Evolutionary conservation across 1,139 yeast species (phyloP), one percentile per base, ranked within the genome.

Genomic region (Suhomyces ambrosiae): DNA sequence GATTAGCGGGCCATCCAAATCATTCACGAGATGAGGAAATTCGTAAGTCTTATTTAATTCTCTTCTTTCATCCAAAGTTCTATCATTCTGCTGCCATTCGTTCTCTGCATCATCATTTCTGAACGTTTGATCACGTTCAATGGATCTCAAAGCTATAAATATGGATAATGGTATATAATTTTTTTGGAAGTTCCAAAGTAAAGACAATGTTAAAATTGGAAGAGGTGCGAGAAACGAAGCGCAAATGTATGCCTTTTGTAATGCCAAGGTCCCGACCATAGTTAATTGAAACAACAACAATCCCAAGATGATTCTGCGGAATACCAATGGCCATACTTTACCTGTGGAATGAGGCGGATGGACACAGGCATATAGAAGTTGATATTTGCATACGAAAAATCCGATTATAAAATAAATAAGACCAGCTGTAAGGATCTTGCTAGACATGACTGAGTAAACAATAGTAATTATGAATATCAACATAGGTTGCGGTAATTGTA

Each of bases 271-370:
- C 2, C 97, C 97, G 2, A 90, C 89, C 88, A 89, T 88, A 11
- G 96, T 87, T 40, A 90, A 61, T 54, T 92, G 97, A 56, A 92
- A 86, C 9, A 87, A 60, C 12, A 83, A 60, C 28, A 86, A 59
- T 0, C 95, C 95, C 32, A 85, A 59, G 35, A 83, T 76, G 3
- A 86, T 74, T 46, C 96, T 68, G 46, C 94, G 72, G 58, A 82
- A 80, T 3, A 87, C 82, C 42, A 86, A 65, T 1, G 94, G 90
- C 95, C 95, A 86, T 0, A 86, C 90, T 52, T 82, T 82, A 3
- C 95, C 96, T 0, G 95, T 87, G 0, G 94, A 84, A 58, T 87
- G 96, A 33, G 88, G 95, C 4, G 92, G 86, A 56, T 87, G 95
- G 23, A 86, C 87, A 67, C 83, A 81, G 0, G 90, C 80, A 56